Conservation (phyloP, 306 rosid genomes). For the Myrica gale region DNA sequence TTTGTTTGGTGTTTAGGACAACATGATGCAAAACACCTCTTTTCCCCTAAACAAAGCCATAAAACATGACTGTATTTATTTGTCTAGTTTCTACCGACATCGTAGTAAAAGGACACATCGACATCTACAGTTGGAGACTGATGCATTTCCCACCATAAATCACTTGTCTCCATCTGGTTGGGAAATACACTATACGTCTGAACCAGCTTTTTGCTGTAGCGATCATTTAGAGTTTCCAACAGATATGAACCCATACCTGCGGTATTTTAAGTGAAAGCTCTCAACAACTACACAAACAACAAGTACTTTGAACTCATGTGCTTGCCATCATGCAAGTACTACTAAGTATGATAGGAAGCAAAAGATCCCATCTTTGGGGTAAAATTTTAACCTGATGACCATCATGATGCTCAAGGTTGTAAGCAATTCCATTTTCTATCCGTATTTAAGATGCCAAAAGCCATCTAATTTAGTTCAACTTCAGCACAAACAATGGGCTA, state of each 20-base stretch:
- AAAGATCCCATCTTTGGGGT: constrained; percentile 7
- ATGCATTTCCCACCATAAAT: no score
- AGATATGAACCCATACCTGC: constrained; percentile 97
- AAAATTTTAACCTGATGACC: neutral
- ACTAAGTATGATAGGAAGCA: constrained; percentile 10
- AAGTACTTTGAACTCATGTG: neutral
- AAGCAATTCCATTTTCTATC: neutral
- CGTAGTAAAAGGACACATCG: no score
- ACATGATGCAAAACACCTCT: no score
- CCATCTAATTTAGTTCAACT: neutral
- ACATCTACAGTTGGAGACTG: no score
- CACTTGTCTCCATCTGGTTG: constrained; percentile 99
- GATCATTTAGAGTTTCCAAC: constrained; percentile 92
- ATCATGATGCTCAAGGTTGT: neutral
- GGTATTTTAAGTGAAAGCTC: constrained; percentile 18
- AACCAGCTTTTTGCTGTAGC: constrained; percentile 96
- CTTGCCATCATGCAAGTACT: constrained; percentile 15
- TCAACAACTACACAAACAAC: constrained; percentile 12
- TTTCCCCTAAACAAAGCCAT: no score
- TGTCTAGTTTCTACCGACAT: no score
- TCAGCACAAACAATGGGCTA: neutral
- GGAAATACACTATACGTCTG: constrained; percentile 99
- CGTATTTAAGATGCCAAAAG: neutral
- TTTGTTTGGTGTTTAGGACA: no score
- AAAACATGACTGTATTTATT: no score